Evolutionary conservation across 192 early-diverging fungal genomes (phyloP), one percentile per base, ranked within the genome.

Genomic region (Cetraspora pellucida): DNA sequence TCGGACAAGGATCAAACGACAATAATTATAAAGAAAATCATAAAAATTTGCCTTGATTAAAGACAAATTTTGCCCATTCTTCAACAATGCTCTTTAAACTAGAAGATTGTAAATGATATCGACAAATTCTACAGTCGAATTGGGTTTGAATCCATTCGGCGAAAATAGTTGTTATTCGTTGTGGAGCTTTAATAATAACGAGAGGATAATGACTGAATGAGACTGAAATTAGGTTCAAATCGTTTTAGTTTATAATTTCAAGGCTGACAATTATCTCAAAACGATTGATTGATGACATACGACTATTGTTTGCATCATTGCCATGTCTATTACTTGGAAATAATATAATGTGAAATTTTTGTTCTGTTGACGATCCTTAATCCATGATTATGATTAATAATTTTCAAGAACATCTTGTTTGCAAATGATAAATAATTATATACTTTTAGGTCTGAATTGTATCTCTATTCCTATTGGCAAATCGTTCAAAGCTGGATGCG

Each of bases 71-170:
- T 47, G 66, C 31, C 45, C 23, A 68, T 25, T 47, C 44, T 68
- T 68, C 66, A 37, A 27, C 1, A 28, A 46, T 37, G 21, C 0
- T 46, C n/a, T 47, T 68, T 47, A 68, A 23, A 25, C n/a, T 11
- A 10, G 66, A 23, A 14, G 66, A 68, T 16, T 68, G 14, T 68
- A 68, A 37, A 23, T 37, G 17, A 47, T 68, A 68, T 47, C 66
- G 27, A 37, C 66, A 68, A 43, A 68, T 68, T 46, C 66, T 68
- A 10, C 66, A 68, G 45, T 68, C 66, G 45, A 68, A 68, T 44
- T 37, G 37, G 2, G 31, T 68, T 47, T 68, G 28, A 68, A 68
- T 23, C 66, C 66, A 68, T 68, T 47, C 66, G 45, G 45, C 14
- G 8, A n/a, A 21, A 68, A 68, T 68, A 10, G 30, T 27, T 23